phyloP scores from a whole-genome alignment of 2,329 filamentous ascomycete genomes.

The Didymella keratinophila region DNA sequence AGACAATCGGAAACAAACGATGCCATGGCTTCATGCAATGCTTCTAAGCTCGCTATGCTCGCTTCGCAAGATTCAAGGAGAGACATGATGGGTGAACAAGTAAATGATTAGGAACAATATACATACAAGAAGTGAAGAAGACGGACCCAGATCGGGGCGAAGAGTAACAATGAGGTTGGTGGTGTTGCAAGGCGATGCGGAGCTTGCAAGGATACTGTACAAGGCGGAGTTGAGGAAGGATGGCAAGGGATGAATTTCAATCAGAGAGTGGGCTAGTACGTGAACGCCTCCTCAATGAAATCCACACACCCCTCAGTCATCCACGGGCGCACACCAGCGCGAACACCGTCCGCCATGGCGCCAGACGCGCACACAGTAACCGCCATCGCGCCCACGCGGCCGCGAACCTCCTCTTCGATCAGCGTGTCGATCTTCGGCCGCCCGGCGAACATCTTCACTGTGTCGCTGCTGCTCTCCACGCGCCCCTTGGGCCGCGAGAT shows the following conservation, averaged over 20 bases:
- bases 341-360: conserved; percentile 68
- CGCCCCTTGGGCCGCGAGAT: conserved; percentile 66
- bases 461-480: conserved; percentile 65
- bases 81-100: conserved; percentile 30
- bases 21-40: conserved; percentile 12
- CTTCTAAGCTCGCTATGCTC: conserved; percentile 6
- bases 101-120: conserved; percentile 35
- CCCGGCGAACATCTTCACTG: conserved; percentile 68
- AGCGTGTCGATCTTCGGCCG: conserved; percentile 64
- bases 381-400: conserved; percentile 65
- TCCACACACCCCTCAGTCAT: conserved; percentile 64
- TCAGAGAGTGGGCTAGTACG: conserved; percentile 56
- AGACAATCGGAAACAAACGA: neutral
- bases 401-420: conserved; percentile 63
- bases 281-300: conserved; percentile 72
- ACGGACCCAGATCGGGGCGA: neutral
- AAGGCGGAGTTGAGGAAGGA: neutral
- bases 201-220: conserved; percentile 3
- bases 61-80: conserved; percentile 26
- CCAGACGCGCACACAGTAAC: conserved; percentile 71
- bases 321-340: conserved; percentile 61
- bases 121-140: conserved; percentile 37
- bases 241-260: neutral
- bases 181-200: neutral
- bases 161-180: conserved; percentile 1